A percentile compares a stretch with the other conserved stretches of the same genome.
Conservation (phyloP, 805 yeast genomes). For the Nadsonia fulvescens region DNA sequence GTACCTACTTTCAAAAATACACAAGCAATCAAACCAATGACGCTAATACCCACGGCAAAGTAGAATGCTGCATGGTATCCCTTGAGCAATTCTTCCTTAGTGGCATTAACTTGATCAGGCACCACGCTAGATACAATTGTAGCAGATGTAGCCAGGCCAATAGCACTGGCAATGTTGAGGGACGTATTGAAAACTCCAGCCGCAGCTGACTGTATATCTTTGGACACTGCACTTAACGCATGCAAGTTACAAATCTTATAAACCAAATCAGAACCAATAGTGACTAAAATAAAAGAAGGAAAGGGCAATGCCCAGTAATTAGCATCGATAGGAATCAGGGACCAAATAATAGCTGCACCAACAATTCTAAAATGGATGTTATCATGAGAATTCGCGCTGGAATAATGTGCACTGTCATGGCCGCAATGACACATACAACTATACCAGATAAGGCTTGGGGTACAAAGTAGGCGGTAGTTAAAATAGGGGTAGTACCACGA, state of each 20-base stretch:
- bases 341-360: conserved; percentile 25
- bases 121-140: conserved; percentile 17
- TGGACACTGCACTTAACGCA: conserved; percentile 24
- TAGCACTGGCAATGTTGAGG: conserved; percentile 23
- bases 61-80: conserved; percentile 19
- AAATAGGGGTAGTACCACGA: conserved; percentile 21
- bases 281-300: conserved; percentile 24
- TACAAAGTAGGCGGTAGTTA: conserved; percentile 26
- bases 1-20: conserved; percentile 22
- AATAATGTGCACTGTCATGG: conserved; percentile 26
- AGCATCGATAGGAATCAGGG: conserved; percentile 20
- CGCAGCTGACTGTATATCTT: conserved; percentile 25
- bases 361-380: conserved; percentile 22
- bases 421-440: conserved; percentile 28
- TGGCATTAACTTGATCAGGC: conserved; percentile 6
- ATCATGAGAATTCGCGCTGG: conserved; percentile 24
- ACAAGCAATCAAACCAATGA: conserved; percentile 16
- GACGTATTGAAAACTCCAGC: conserved; percentile 32
- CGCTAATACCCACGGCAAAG: conserved; percentile 23
- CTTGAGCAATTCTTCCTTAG: conserved; percentile 6
- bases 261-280: conserved; percentile 29
- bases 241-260: conserved; percentile 29
- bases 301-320: conserved; percentile 30
- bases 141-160: conserved; percentile 26
- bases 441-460: conserved; percentile 28